A percentile compares a stretch with the other conserved stretches of the same genome.
Evolutionary conservation across 139 green algal genomes (phyloP).

Genomic region (Marvania coccoides): DNA sequence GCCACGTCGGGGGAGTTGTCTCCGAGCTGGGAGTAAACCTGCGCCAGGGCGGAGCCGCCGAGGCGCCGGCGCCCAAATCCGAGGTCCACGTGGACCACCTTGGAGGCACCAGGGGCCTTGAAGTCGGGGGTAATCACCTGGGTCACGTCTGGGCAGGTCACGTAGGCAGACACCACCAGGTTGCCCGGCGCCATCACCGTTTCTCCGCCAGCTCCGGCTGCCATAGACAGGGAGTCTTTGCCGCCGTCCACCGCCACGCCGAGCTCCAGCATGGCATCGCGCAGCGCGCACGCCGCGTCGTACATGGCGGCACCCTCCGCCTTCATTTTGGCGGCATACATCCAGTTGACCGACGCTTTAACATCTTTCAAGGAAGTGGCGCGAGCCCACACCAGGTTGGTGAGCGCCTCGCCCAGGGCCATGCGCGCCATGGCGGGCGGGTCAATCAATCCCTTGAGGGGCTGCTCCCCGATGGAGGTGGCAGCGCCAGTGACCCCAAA

Average conservation of each 20-base stretch:
- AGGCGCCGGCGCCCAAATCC: constrained; percentile 53
- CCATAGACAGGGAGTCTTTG: constrained; percentile 98
- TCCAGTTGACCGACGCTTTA: constrained; percentile 98
- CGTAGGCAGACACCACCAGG: constrained; percentile 91
- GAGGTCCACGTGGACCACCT: constrained; percentile 91
- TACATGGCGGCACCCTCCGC: constrained; percentile 93
- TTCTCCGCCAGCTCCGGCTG: constrained; percentile 74
- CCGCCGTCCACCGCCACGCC: constrained; percentile 91
- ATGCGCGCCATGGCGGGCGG: constrained; percentile 90
- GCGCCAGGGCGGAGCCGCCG: constrained; percentile 87
- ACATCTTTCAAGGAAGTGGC: constrained; percentile 77
- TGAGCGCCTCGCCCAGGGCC: constrained; percentile 88
- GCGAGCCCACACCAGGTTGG: constrained; percentile 86
- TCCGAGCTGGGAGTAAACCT: constrained; percentile 73
- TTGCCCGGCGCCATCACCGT: constrained; percentile 93
- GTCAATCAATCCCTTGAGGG: constrained; percentile 90
- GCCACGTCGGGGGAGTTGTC: constrained; percentile 78
- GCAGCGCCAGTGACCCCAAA: constrained; percentile 65
- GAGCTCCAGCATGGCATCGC: constrained; percentile 67
- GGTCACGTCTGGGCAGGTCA: constrained; percentile 93
- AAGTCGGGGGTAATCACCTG: constrained; percentile 73
- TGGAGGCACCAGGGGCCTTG: constrained; percentile 53
- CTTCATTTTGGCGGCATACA: constrained; percentile 96
- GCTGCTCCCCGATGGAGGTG: constrained; percentile 93
- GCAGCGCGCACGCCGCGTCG: constrained; percentile 75